phyloP scores from a whole-genome alignment of 176 grass and related monocot species.

The Puya raimondii region DNA sequence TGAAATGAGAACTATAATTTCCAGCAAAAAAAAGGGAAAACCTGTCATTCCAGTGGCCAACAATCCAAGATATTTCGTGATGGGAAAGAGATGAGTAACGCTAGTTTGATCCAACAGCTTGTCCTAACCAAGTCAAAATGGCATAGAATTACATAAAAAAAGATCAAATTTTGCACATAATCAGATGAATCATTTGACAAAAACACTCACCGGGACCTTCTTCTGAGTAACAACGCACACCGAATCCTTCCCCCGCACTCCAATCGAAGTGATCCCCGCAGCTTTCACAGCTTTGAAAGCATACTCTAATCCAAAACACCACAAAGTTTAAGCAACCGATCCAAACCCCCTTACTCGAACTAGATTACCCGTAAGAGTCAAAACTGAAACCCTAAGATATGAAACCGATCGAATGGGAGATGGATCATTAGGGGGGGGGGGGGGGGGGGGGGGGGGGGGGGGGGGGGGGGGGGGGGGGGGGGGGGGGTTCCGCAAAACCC shows the following conservation, averaged over 20 bases:
- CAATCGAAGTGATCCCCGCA: slow-evolving; percentile 84
- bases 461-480: too few relatives aligned
- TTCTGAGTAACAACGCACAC: slow-evolving; percentile 98
- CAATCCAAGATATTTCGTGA: slow-evolving; percentile 79
- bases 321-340: background rate
- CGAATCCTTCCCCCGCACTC: slow-evolving; percentile 81
- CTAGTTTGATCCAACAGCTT: slow-evolving; percentile 90
- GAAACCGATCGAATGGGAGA: background rate
- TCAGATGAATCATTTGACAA: background rate
- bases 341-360: too few relatives aligned
- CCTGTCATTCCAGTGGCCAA: slow-evolving; percentile 96
- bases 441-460: too few relatives aligned
- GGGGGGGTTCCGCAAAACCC: background rate
- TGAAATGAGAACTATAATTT: background rate
- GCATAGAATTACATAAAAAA: background rate
- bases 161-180: background rate
- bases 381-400: background rate
- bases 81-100: slow-evolving; percentile 73
- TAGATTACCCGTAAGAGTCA: background rate
- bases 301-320: slow-evolving; percentile 49
- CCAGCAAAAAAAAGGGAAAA: background rate
- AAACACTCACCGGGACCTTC: slow-evolving; percentile 86
- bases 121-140: slow-evolving; percentile 36
- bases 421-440: background rate
- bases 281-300: slow-evolving; percentile 99